Conservation (phyloP, 495 filamentous ascomycete species). For the Endocarpon pusillum region DNA sequence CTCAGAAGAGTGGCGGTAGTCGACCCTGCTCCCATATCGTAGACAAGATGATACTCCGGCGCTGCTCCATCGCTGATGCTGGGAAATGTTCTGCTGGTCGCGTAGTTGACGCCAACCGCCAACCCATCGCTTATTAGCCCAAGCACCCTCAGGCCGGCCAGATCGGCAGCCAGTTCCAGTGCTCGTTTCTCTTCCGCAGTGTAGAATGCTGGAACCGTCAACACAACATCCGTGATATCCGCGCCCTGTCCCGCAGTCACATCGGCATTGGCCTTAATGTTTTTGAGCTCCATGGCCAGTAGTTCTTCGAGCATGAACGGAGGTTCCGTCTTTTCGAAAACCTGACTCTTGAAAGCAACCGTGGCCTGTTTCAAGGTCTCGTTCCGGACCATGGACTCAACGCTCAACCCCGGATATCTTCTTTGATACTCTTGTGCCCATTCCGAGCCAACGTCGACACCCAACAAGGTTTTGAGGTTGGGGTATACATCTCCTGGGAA, state of each 20-base stretch:
- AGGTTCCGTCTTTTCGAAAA: slow-evolving; percentile 45
- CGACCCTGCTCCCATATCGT: slow-evolving; percentile 97
- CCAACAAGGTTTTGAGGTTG: slow-evolving; percentile 78
- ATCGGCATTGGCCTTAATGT: slow-evolving; percentile 75
- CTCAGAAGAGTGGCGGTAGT: slow-evolving; percentile 84
- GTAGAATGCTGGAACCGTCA: slow-evolving; percentile 86
- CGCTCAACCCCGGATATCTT: slow-evolving; percentile 47
- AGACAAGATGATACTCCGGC: slow-evolving; percentile 84
- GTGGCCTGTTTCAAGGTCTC: slow-evolving; percentile 40
- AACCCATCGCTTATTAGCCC: slow-evolving; percentile 78
- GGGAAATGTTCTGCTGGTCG: slow-evolving; percentile 76
- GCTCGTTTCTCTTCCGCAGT: slow-evolving; percentile 74
- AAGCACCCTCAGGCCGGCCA: slow-evolving; percentile 76
- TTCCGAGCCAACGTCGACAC: slow-evolving; percentile 42
- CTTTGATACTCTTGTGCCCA: slow-evolving; percentile 47
- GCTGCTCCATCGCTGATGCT: slow-evolving; percentile 66
- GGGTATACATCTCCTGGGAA: slow-evolving; percentile 88
- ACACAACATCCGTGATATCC: slow-evolving; percentile 59
- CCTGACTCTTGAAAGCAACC: slow-evolving; percentile 58
- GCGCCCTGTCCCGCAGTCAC: slow-evolving; percentile 62
- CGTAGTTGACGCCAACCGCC: slow-evolving; percentile 88
- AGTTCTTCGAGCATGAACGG: slow-evolving; percentile 83
- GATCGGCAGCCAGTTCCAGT: slow-evolving; percentile 60
- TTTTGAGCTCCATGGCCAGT: slow-evolving; percentile 89
- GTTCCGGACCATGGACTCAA: slow-evolving; percentile 30